These are phyloP conservation scores for Globisporangium parvum DNA, from an alignment of 352 stramenopile species.

Conservation along the genomic window DNA sequence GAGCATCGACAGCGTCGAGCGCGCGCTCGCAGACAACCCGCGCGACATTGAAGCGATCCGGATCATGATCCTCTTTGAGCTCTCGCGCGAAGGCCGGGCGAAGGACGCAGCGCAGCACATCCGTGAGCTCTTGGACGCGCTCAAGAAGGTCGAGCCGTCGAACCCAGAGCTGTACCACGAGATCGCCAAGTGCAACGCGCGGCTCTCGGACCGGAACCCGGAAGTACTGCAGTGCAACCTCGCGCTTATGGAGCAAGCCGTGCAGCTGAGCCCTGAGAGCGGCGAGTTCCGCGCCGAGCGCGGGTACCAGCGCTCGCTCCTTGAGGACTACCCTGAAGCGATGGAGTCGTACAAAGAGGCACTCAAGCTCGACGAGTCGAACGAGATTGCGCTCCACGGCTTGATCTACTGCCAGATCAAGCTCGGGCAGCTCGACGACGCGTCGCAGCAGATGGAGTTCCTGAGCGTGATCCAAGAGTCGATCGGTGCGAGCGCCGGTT, in stretches of 20 bases:
- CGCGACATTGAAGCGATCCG: conserved; percentile 69
- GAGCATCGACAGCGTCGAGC: conserved; percentile 72
- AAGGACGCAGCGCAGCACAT: conserved; percentile 52
- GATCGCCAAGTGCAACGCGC: conserved; percentile 49
- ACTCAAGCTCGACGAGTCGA: conserved; percentile 82
- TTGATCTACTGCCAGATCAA: conserved; percentile 93
- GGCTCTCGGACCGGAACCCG: conserved; percentile 54
- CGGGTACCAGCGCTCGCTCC: conserved; percentile 68
- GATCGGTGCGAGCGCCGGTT: conserved; percentile 66
- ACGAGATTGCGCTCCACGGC: conserved; percentile 83
- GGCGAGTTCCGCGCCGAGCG: conserved; percentile 65
- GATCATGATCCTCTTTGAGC: conserved; percentile 53
- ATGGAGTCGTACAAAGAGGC: conserved; percentile 86
- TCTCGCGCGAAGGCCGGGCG: conserved; percentile 55
- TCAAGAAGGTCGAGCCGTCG: conserved; percentile 64
- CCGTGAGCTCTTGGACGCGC: conserved; percentile 53
- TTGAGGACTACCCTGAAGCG: conserved; percentile 71
- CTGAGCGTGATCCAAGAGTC: conserved; percentile 87
- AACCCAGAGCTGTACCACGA: conserved; percentile 67
- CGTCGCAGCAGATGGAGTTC: conserved; percentile 90
- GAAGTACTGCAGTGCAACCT: conserved; percentile 74
- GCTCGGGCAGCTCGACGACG: conserved; percentile 82
- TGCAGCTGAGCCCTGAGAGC: conserved; percentile 53
- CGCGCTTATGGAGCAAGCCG: conserved; percentile 57
- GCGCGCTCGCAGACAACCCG: conserved; percentile 55